Percentiles rank a stretch among this genome's conserved stretches.
Evolutionary conservation across 1,139 yeast genomes (phyloP).

Genomic region (Entelexis paramagnoliae): DNA sequence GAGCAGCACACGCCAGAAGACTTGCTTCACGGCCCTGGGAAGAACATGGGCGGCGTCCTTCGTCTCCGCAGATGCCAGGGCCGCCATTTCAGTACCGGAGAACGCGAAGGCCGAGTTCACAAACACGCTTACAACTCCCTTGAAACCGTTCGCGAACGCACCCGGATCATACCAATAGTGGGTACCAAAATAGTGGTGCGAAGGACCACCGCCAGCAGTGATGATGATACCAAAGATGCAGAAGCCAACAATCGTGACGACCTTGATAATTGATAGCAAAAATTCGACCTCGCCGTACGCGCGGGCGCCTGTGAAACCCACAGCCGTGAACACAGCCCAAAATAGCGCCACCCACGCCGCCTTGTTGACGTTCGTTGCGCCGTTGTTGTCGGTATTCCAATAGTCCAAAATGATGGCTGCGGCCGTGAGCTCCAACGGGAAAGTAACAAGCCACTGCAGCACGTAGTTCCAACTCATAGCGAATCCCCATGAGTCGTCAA

Average conservation of each 20-base stretch:
- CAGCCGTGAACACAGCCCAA: conserved; percentile 44
- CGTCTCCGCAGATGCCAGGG: conserved; percentile 79
- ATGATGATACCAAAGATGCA: conserved; percentile 51
- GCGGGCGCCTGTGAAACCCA: conserved; percentile 61
- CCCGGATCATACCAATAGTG: conserved; percentile 57
- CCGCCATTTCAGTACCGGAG: conserved; percentile 74
- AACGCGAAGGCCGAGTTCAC: conserved; percentile 82
- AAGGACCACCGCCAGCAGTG: conserved; percentile 59
- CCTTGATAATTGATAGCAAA: conserved; percentile 48
- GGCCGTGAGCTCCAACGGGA: conserved; percentile 72
- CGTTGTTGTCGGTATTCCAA: conserved; percentile 46
- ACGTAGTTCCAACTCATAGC: conserved; percentile 49
- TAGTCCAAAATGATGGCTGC: conserved; percentile 61
- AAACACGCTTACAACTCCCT: conserved; percentile 75
- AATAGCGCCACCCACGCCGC: conserved; percentile 62
- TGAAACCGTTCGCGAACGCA: conserved; percentile 48
- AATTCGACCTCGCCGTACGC: conserved; percentile 76
- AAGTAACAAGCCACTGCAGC: conserved; percentile 68
- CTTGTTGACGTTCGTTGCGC: conserved; percentile 35
- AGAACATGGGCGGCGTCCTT: conserved; percentile 58
- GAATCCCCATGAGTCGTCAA: conserved; percentile 71
- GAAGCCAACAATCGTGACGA: conserved; percentile 53
- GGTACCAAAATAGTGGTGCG: conserved; percentile 52
- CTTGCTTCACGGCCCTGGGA: conserved; percentile 62
- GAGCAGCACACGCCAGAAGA: conserved; percentile 58